Percentiles rank a stretch among this genome's conserved stretches.
Evolutionary conservation across 805 yeast genomes (phyloP).

Genomic region (Kodamaea kaohsiungensis): DNA sequence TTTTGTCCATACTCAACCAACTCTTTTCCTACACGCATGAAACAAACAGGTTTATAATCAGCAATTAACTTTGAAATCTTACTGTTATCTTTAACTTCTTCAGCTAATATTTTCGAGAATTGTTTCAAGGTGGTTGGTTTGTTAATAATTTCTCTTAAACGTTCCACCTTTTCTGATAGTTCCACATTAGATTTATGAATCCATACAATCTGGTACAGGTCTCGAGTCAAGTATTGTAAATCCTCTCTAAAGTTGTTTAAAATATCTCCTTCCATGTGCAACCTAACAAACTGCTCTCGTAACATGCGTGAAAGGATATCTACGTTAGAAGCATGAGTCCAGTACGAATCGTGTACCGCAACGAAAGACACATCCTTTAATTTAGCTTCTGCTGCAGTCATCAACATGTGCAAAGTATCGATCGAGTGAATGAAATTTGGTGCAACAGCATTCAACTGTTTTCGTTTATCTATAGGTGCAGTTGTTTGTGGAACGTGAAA

Average conservation of each 20-base stretch:
- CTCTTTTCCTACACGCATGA: conserved; percentile 12
- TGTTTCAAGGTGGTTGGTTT: not conserved
- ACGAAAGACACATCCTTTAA: conserved; percentile 27
- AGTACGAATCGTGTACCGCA: conserved; percentile 45
- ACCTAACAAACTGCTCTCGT: conserved; percentile 36
- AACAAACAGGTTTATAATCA: conserved; percentile 23
- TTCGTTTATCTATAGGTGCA: conserved; percentile 27
- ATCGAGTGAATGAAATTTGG: conserved; percentile 46
- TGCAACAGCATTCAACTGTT: conserved; percentile 40
- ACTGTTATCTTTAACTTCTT: conserved; percentile 1
- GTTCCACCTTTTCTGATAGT: conserved; percentile 12
- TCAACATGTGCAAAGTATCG: conserved; percentile 40
- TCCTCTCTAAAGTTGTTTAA: conserved; percentile 28
- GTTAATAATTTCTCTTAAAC: conserved; percentile 6
- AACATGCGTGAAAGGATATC: conserved; percentile 25
- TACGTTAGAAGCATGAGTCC: conserved; percentile 41
- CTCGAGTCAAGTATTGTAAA: conserved; percentile 21
- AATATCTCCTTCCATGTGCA: conserved; percentile 28
- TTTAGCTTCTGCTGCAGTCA: conserved; percentile 33
- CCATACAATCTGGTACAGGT: conserved; percentile 38
- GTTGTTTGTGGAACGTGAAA: conserved; percentile 19
- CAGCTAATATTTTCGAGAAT: not conserved
- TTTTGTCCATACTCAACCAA: conserved; percentile 6
- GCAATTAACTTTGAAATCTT: conserved; percentile 16
- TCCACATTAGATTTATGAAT: conserved; percentile 15